Base-by-base conservation (phyloP, 768 basidiomycete genomes). In the Leccinum olivaceopallidum region DNA sequence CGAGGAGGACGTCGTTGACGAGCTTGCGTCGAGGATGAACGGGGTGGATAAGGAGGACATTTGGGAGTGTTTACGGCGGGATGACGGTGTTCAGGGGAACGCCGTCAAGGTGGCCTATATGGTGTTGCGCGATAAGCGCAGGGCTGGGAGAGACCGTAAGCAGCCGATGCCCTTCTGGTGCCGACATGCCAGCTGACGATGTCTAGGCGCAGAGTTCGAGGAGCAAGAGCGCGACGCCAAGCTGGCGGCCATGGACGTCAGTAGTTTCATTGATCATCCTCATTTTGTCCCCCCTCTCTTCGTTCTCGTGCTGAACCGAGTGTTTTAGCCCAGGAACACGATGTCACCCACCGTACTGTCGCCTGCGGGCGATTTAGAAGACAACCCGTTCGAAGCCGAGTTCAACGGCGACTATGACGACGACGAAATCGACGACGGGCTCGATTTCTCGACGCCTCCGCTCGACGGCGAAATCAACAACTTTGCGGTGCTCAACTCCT, bases 41-140 rank as follows among this genome's bases (percentile, higher is more conserved):
- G 89, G 86, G 1, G 87, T 95, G 12, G 84, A 84, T 60, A 85
- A 86, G 74, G 89, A 94, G 2, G 93, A 95, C 63, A 85, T 98
- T 4, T 94, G 92, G 92, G 87, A 89, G 52, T 89, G 88, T 69
- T 75, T 98, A 63, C 83, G 89, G 61, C 78, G 86, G 65, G 89
- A 95, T 56, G 94, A 95, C 63, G 94, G 92, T 0, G 81, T 85
- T 47, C 87, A 89, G 61, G 92, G 95, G 42, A 97, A 98, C 71
- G 88, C 93, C 57, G 89, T 98, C 71, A 95, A 97, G 76, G 95
- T 99, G 7, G 95, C 96, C 0, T 99, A 98, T 75, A 87, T 95
- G 85, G 80, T 99, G 5, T 79, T 97, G 50, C 81, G 94, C 59
- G 96, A 99, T 70, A 95, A 95, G 77, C 81, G 87, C 65, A 79